A percentile compares a stretch with the other conserved stretches of the same genome.
Conservation (phyloP, 1,284 basidiomycete species). For the Microbotryomycetes sp. region DNA sequence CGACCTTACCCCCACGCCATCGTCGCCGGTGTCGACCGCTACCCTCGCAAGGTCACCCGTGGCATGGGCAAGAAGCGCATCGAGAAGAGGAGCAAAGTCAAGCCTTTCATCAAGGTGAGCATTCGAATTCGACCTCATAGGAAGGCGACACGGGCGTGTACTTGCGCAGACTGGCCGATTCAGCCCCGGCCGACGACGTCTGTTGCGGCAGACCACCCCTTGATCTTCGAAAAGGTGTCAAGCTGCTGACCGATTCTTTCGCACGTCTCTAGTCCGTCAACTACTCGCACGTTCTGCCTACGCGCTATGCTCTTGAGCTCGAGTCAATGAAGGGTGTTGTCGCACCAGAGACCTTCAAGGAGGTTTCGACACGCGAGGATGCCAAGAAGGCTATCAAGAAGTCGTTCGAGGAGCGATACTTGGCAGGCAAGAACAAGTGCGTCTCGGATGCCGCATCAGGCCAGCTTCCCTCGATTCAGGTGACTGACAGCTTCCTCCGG, state of each 20-base stretch:
- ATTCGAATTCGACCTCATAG: not conserved
- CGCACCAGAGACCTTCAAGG: conserved; percentile 82
- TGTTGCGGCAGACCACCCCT: not conserved
- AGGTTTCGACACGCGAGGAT: conserved; percentile 81
- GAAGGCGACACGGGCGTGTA: not conserved
- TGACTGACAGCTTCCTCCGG: not conserved
- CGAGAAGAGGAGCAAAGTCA: conserved; percentile 82
- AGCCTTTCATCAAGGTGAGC: conserved; percentile 94
- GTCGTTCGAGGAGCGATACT: conserved; percentile 85
- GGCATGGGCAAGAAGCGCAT: conserved; percentile 94
- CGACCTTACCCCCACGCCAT: conserved; percentile 79
- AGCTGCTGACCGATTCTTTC: no score
- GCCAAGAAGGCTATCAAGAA: conserved; percentile 95
- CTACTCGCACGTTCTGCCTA: conserved; percentile 96
- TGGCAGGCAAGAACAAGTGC: conserved; percentile 73
- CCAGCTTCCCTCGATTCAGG: not conserved
- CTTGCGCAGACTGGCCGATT: not conserved
- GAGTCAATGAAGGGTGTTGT: conserved; percentile 83
- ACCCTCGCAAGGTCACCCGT: conserved; percentile 90
- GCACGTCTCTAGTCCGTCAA: conserved; percentile 60
- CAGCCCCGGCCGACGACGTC: not conserved
- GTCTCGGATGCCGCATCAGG: not conserved
- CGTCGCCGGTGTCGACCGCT: conserved; percentile 90
- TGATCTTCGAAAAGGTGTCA: no score
- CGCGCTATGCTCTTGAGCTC: conserved; percentile 89